Base-by-base conservation (phyloP, 495 filamentous ascomycete species). In the Aspergillus diversus region DNA sequence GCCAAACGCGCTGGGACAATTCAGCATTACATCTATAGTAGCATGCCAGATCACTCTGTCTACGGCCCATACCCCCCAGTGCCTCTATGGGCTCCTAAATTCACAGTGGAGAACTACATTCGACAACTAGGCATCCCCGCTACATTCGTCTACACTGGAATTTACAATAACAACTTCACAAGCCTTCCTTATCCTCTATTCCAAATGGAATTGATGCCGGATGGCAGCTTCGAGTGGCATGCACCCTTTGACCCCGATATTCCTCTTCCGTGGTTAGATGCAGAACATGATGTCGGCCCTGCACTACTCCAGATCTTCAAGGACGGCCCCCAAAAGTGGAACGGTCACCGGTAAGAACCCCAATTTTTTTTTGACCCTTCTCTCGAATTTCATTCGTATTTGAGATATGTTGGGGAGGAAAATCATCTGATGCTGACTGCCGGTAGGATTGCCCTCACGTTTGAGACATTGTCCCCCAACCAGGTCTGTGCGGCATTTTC, bases 131-230 rank as follows among this genome's bases (percentile, higher is more conserved):
- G 86, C 3, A 78, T 97, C 7, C 91, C 93, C 0, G 86, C 92
- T 1, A 97, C 94, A 7, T 97, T 97, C 66, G 87, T 97, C 64
- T 98, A 97, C 73, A 90, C 92, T 33, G 95, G 95, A 46, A 97
- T 97, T 66, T 99, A 98, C 80, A 97, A 97, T 78, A 98, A 99
- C 75, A 99, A 99, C 74, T 99, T 99, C 78, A 97, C 93, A 9
- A 92, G 89, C 61, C 82, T 97, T 32, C 90, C 89, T 0, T 97
- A 96, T 73, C 95, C 95, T 3, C 81, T 99, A 7, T 97, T 97
- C 77, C 91, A 92, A 74, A 96, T 96, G 90, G 91, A 96, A 69
- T 76, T 95, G 32, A 85, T 90, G 71, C 72, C 77, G 0, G 91
- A 97, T 66, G 92, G 90, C 5, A 91, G 90, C 63, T 98, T 97